Evolutionary conservation across 805 yeast species (phyloP).

Genomic region (Yamadazyma endophytica): DNA sequence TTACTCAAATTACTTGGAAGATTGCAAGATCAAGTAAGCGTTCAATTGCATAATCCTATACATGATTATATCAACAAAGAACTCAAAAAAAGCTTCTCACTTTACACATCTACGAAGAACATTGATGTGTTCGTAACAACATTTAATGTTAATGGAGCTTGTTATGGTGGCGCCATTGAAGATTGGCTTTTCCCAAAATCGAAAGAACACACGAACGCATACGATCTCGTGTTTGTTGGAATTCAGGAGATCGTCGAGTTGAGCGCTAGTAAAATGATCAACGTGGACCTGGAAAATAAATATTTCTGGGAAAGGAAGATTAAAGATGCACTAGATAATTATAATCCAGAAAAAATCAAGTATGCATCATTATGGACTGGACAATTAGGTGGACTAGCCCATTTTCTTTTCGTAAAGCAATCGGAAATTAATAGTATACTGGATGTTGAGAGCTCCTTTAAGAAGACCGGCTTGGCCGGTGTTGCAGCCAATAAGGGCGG

Average conservation of each 20-base stretch:
- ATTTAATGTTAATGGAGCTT: constrained; percentile 52
- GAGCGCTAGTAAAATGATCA: constrained; percentile 76
- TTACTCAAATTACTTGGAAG: constrained; percentile 49
- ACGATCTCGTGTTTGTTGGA: constrained; percentile 79
- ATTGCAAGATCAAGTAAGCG: constrained; percentile 40
- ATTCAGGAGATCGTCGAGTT: constrained; percentile 83
- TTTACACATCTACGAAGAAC: constrained; percentile 38
- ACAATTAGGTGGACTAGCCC: constrained; percentile 81
- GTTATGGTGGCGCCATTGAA: constrained; percentile 37
- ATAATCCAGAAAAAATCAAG: constrained; percentile 31
- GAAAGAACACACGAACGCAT: constrained; percentile 26
- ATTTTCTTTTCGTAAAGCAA: constrained; percentile 63
- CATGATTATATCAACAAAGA: constrained; percentile 48
- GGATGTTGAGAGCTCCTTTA: constrained; percentile 65
- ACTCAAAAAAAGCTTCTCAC: constrained; percentile 33
- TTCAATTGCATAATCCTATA: constrained; percentile 47
- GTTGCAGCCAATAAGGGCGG: constrained; percentile 82
- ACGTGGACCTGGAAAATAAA: constrained; percentile 62
- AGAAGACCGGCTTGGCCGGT: constrained; percentile 94
- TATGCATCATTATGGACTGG: constrained; percentile 66
- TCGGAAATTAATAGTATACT: constrained; percentile 48
- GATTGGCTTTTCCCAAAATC: constrained; percentile 43
- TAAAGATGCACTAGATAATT: constrained; percentile 39
- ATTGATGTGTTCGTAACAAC: constrained; percentile 46
- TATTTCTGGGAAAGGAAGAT: constrained; percentile 65